Base-by-base conservation (phyloP, 1,284 basidiomycete genomes). In the Pholiota adiposa region DNA sequence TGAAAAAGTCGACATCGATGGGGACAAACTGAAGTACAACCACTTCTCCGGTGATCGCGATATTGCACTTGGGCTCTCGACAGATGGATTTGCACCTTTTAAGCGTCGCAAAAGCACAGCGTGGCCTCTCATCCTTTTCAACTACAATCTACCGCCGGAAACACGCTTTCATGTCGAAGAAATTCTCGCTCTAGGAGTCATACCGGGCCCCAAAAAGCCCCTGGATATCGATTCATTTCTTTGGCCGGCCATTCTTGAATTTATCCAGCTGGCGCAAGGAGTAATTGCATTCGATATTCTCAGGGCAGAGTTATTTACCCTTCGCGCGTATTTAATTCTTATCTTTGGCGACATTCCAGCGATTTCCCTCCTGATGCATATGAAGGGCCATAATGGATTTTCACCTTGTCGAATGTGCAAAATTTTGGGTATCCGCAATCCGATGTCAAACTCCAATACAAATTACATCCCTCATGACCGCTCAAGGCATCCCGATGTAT, bases 261-360 rank as follows among this genome's bases (percentile, higher is more conserved):
- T 63, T 27, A 48, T 67, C 1, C 21, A 58, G 12, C 59, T 70
- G 2, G 60, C 57, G 0, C 12, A 25, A 11, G 70, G 70, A 4
- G 56, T 70, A 0, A 44, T 16, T 16, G 61, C 69, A 1, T 67
- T 62, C 34, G 59, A 70, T 33, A 31, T 18, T 12, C 16, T 59
- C 34, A 41, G n/a, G 12, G 16, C 46, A 25, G 40, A 29, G 21
- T 1, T 48, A 1, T 66, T 60, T 38, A 18, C 3, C 18, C 69
- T 81, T 0, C 74, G 65, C 43, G 78, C 75, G 0, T 77, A 73
- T 54, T 72, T 79, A 18, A 71, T 80, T 14, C 59, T 77, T 21
- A 69, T 69, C 16, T 76, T 74, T 48, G 76, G 80, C 4, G 79
- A 83, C 55, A 79, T 81, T 14, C 78, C 75, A 0, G 78, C 80